These are phyloP conservation scores for Hydrangea macrophylla DNA, from an alignment of 148 eudicot species.

Conservation along the genomic window DNA sequence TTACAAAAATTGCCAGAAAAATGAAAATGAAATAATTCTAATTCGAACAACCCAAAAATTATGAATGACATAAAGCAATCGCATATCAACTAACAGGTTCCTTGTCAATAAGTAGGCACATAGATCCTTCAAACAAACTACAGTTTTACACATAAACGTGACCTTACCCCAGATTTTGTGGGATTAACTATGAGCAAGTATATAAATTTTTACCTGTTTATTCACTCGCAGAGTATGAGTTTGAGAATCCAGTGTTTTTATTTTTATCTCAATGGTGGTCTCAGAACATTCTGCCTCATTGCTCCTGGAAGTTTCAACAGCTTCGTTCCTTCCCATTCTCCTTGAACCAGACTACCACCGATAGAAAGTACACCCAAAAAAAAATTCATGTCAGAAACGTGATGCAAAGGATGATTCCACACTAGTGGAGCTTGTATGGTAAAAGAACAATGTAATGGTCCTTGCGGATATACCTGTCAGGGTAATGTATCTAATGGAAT, in stretches of 20 bases:
- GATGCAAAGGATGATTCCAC: too few species aligned
- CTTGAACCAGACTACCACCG: not conserved
- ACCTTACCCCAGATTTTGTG: not conserved
- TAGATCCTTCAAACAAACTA: too few species aligned
- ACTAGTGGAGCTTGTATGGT: too few species aligned
- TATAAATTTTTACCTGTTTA: slow-evolving; percentile 35
- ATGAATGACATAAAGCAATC: not conserved
- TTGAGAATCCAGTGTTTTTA: slow-evolving; percentile 55
- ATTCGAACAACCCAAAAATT: not conserved
- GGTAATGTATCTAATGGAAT: too few species aligned
- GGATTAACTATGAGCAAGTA: not conserved
- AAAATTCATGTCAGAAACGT: too few species aligned
- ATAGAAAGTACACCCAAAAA: not conserved
- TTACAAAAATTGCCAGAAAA: not conserved
- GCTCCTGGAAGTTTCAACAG: slow-evolving; percentile 18
- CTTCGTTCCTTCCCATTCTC: slow-evolving; percentile 25
- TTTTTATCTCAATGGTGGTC: slow-evolving; percentile 43
- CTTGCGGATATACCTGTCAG: too few species aligned
- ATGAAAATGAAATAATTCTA: not conserved
- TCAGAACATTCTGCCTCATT: slow-evolving; percentile 26
- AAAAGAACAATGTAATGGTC: too few species aligned
- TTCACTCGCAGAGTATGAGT: slow-evolving; percentile 47
- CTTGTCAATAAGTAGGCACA: too few species aligned
- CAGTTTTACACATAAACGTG: not conserved
- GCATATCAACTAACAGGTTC: not conserved